Percentiles rank a stretch among this genome's conserved stretches.
Conservation (phyloP, 345 rosid genomes). For the Aethionema arabicum region DNA sequence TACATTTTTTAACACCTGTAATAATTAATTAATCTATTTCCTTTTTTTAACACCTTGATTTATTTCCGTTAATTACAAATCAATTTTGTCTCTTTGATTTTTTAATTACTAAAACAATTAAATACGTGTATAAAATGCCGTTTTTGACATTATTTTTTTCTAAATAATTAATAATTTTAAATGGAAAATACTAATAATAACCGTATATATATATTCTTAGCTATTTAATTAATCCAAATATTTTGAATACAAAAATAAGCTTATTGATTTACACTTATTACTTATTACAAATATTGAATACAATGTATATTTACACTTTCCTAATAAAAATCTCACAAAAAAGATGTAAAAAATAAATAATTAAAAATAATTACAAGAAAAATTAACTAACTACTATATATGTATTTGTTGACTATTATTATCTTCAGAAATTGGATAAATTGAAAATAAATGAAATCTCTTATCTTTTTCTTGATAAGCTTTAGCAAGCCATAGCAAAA, state of each 20-base stretch:
- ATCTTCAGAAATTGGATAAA: conserved; percentile 27
- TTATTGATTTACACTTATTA: conserved; percentile 27
- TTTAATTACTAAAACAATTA: too few relatives aligned
- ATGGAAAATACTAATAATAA: too few relatives aligned
- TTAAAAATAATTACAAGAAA: background rate
- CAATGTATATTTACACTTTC: conserved; percentile 28
- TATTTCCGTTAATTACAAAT: too few relatives aligned
- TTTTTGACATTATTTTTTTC: too few relatives aligned
- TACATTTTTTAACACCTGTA: background rate
- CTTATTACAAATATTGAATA: conserved; percentile 30
- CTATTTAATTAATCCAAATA: too few relatives aligned
- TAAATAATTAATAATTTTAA: too few relatives aligned
- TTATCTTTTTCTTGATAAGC: conserved; percentile 48
- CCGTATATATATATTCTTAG: too few relatives aligned
- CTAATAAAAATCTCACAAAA: background rate
- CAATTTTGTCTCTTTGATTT: too few relatives aligned
- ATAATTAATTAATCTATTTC: too few relatives aligned
- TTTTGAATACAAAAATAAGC: background rate
- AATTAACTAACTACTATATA: conserved; percentile 5
- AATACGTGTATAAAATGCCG: too few relatives aligned
- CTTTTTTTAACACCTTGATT: too few relatives aligned
- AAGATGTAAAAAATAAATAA: too few relatives aligned
- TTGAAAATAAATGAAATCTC: conserved; percentile 44
- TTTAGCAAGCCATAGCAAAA: conserved; percentile 43
- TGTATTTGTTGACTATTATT: conserved; percentile 18